phyloP scores from a whole-genome alignment of 371 early-diverging fungal genomes.

The Mortierella sp. region DNA sequence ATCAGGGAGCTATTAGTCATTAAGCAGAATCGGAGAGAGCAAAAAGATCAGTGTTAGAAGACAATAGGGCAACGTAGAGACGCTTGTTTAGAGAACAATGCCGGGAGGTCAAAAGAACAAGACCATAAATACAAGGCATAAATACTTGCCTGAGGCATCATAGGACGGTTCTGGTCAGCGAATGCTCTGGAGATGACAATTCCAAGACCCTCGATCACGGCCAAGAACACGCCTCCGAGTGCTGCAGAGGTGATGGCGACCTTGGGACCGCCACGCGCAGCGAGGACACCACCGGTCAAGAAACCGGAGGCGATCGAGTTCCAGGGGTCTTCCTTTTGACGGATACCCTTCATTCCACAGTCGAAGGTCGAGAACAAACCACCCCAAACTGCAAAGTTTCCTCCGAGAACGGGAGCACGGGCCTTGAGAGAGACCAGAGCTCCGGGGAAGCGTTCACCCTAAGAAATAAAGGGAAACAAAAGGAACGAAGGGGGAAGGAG shows the following conservation, averaged over 20 bases:
- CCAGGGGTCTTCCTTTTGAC: constrained; percentile 98
- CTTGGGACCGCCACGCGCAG: constrained; percentile 90
- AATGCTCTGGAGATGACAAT: constrained; percentile 75
- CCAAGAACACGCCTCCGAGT: constrained; percentile 92
- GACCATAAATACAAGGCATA: background rate
- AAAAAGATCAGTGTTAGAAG: too few species aligned
- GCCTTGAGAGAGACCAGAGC: constrained; percentile 91
- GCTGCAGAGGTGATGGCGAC: constrained; percentile 88
- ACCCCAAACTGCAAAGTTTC: constrained; percentile 98
- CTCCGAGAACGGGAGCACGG: constrained; percentile 94
- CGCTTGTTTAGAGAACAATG: too few species aligned
- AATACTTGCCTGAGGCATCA: constrained; percentile 66
- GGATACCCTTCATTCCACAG: constrained; percentile 89
- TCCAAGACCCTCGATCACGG: constrained; percentile 94
- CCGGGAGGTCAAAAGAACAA: too few species aligned
- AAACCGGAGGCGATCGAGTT: constrained; percentile 93
- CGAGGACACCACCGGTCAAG: constrained; percentile 94
- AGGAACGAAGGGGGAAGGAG: too few species aligned
- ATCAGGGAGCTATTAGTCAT: constrained; percentile 35
- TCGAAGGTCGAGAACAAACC: constrained; percentile 96
- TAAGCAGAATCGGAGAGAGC: background rate
- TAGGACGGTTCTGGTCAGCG: constrained; percentile 69
- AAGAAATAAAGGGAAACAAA: constrained; percentile 15
- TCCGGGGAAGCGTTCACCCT: constrained; percentile 92
- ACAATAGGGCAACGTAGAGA: too few species aligned